Evolutionary conservation across 148 eudicot genomes (phyloP), one percentile per base, ranked within the genome.

Genomic region (Silene latifolia): DNA sequence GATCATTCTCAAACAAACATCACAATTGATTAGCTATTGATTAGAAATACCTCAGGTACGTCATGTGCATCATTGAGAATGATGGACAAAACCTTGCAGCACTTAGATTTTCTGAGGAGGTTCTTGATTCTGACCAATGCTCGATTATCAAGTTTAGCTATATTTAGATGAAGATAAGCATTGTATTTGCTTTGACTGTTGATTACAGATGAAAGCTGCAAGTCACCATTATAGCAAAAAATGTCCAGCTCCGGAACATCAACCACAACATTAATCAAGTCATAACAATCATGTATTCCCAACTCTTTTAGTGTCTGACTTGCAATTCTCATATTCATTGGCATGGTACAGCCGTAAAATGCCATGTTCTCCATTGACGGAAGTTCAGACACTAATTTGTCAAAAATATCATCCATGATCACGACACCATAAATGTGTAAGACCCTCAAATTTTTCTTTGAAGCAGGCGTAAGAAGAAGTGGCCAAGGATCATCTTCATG

Each of bases 201-300:
- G 20, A n/a, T 20, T 15, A 44, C 58, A 7, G 48, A 46, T 1
- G 17, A 18, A 39, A 73, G 63, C 9, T 73, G 21, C 13, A 24
- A 67, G 14, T 61, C 76, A 61, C 76, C 76, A 44, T 4, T 39
- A 64, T 73, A 73, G 76, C 68, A 6, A 1, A 73, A 62, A 0
- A 3, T 60, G 5, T 42, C 57, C 17, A 73, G 46, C 24, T 73
- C 17, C n/a, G 67, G 76, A 48, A 57, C 20, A 39, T 60, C 67
- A 46, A 73, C 14, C 9, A 57, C 48, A 19, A 61, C 27, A 20
- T 21, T 10, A 15, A 15, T 13, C 53, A 73, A 44, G 7, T 42
- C 68, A 11, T 42, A 12, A 62, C 76, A 44, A 23, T 42, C 35
- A 42, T 73, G 4, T 44, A 73, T 7, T 5, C 21, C 32, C 68